Base-by-base conservation (phyloP, 768 basidiomycete genomes). In the Psilocybe cyanescens region DNA sequence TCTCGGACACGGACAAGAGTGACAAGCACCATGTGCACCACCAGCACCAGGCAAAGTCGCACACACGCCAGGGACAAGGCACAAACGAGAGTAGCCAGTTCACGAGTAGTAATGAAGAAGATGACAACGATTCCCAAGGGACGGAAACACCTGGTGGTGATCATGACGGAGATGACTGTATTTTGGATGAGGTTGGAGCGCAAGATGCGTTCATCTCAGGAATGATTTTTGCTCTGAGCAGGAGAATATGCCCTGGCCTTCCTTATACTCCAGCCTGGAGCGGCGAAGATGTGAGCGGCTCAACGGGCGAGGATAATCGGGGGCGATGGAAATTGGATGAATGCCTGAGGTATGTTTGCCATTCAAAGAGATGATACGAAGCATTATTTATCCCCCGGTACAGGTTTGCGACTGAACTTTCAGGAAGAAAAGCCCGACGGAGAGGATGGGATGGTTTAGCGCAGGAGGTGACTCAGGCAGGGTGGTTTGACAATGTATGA, bases 181-280 rank as follows among this genome's bases (percentile, higher is more conserved):
- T 83, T 2, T 76, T 86, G 7, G 92, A 92, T 68, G 91, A 93
- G 65, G 83, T 88, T 8, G 91, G 91, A 1, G 88, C 89, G 1
- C 89, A 93, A 65, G 88, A 91, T 59, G 92, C 91, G 3, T 93
- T 93, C 66, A 83, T 92, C n/a, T 88, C 90, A 0, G 93, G 92
- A 7, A 94, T 95, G 91, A 90, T 95, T 57, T 94, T 86, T 72
- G 86, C 92, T 0, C 70, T 95, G 65, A 92, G 88, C 58, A 77
- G 91, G 65, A 80, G 86, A 48, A 75, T 92, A 55, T 75, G 88
- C 50, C 92, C 92, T 33, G 91, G 93, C 0, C 74, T 83, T 8
- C 93, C 91, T n/a, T 94, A 91, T 72, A 87, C 86, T 8, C 90
- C 88, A 28, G 79, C 80, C 1, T 74, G 79, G 66, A 72, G 68